A percentile compares a stretch with the other conserved stretches of the same genome.
Conservation (phyloP, 2,329 filamentous ascomycete genomes). For the Blastomyces parvus region DNA sequence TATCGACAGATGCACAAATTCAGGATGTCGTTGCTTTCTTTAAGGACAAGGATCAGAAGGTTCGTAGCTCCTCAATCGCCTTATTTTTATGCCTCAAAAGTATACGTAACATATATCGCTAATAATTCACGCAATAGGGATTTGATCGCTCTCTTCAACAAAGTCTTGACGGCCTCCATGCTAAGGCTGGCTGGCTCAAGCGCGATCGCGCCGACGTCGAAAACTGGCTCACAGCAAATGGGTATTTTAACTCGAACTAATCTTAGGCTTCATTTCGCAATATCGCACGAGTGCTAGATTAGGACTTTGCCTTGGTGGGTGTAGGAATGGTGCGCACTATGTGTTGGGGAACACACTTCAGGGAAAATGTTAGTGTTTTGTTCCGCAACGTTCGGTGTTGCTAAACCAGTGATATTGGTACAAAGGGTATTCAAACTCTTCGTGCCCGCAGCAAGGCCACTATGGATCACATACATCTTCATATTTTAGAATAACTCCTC, state of each 20-base stretch:
- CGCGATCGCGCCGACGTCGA: constrained; percentile 71
- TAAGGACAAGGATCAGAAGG: constrained; percentile 67
- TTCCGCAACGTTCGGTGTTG: neutral
- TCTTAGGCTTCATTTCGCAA: constrained; percentile 12
- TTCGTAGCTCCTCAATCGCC: constrained; percentile 17
- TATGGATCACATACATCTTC: neutral
- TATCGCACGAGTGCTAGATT: neutral
- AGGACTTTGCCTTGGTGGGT: neutral
- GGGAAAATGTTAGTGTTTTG: neutral
- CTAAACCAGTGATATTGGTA: neutral
- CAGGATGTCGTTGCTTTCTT: constrained; percentile 74
- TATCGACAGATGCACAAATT: constrained; percentile 67
- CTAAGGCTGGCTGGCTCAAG: constrained; percentile 73
- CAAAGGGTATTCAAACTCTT: neutral
- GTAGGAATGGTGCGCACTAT: neutral
- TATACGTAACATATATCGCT: neutral
- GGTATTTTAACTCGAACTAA: constrained; percentile 42
- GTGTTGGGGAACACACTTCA: neutral
- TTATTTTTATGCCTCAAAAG: neutral
- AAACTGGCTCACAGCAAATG: constrained; percentile 58
- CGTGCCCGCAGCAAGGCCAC: neutral
- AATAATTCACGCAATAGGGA: constrained; percentile 36
- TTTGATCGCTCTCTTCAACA: constrained; percentile 87
- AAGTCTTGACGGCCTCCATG: constrained; percentile 71
- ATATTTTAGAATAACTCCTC: neutral